These are phyloP conservation scores for Ganoderma multipileum DNA, from an alignment of 1,284 basidiomycete species.

Conservation along the genomic window DNA sequence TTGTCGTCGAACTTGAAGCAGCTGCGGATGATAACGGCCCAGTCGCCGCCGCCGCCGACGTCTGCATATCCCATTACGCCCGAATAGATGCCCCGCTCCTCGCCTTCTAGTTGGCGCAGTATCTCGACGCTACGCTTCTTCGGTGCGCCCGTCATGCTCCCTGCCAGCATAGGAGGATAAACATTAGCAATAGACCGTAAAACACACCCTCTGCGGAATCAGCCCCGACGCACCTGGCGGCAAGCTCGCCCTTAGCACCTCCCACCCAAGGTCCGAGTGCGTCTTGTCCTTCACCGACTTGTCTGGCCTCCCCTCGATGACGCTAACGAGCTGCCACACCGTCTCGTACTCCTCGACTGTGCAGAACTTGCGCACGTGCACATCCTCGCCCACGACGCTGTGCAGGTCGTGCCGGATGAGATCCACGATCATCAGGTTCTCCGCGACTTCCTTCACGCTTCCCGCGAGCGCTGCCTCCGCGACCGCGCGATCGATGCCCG, in stretches of 20 bases:
- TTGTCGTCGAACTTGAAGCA: conserved; percentile 78
- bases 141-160: conserved; percentile 98
- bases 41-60: conserved; percentile 88
- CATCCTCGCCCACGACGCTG: conserved; percentile 76
- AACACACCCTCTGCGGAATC: too few species aligned
- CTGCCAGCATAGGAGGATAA: conserved; percentile 45
- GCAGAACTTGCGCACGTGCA: conserved; percentile 89
- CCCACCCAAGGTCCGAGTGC: conserved; percentile 69
- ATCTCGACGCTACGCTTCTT: conserved; percentile 95
- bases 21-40: conserved; percentile 96
- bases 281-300: conserved; percentile 39
- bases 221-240: conserved; percentile 74
- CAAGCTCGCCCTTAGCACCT: conserved; percentile 80
- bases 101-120: conserved; percentile 81
- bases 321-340: conserved; percentile 96
- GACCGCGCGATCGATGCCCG: conserved; percentile 63
- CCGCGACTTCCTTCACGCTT: conserved; percentile 92
- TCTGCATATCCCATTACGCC: conserved; percentile 94
- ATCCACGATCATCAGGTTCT: conserved; percentile 99
- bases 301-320: conserved; percentile 73
- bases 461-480: conserved; percentile 73
- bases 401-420: conserved; percentile 93
- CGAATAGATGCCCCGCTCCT: conserved; percentile 87
- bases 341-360: conserved; percentile 92
- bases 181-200: background rate